Conservation (phyloP, 805 yeast genomes). For the Metschnikowia proteae region DNA sequence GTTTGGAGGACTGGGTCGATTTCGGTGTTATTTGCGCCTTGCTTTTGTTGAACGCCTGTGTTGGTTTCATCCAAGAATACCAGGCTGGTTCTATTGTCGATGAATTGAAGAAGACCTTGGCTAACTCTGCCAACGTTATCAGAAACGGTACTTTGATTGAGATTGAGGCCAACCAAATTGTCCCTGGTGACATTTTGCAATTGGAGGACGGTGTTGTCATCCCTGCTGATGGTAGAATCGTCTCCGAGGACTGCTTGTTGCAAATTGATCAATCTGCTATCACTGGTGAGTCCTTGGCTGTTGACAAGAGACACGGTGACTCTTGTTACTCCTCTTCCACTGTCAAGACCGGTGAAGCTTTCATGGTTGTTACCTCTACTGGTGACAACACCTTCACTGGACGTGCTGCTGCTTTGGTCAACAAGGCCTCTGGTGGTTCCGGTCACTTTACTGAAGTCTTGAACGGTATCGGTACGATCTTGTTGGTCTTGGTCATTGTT, state of each 20-base stretch:
- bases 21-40: constrained; percentile 95
- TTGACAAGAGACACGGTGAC: constrained; percentile 87
- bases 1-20: constrained; percentile 97
- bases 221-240: constrained; percentile 90
- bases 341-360: constrained; percentile 92
- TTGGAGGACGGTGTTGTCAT: constrained; percentile 90
- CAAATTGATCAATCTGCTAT: constrained; percentile 96
- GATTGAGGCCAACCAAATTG: constrained; percentile 78
- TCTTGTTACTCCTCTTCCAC: constrained; percentile 87
- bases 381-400: constrained; percentile 96
- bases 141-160: constrained; percentile 78
- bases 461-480: constrained; percentile 94
- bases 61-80: constrained; percentile 96
- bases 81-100: constrained; percentile 98
- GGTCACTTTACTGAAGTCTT: constrained; percentile 98
- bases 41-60: constrained; percentile 80
- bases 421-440: constrained; percentile 86
- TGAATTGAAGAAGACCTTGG: constrained; percentile 91
- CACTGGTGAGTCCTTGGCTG: constrained; percentile 97
- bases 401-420: constrained; percentile 94
- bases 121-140: constrained; percentile 81
- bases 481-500: constrained; percentile 81
- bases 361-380: constrained; percentile 90
- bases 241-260: constrained; percentile 78
- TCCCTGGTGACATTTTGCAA: constrained; percentile 92